These are phyloP conservation scores for Xenoacremonium recifei DNA, from an alignment of 2,329 filamentous ascomycete genomes.

Conservation along the genomic window DNA sequence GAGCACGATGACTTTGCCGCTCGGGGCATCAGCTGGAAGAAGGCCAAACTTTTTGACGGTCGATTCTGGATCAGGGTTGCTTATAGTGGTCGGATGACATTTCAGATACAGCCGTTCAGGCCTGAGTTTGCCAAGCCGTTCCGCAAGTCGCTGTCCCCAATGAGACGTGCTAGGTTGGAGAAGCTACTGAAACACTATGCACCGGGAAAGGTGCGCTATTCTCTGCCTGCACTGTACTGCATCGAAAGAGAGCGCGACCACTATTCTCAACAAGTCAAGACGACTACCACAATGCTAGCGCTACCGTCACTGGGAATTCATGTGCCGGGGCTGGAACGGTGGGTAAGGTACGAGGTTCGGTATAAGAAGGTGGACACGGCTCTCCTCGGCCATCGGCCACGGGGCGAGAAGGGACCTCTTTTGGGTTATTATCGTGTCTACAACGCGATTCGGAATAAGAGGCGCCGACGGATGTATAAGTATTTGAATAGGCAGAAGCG, in stretches of 20 bases:
- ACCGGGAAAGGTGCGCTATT: constrained; percentile 54
- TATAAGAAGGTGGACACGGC: constrained; percentile 49
- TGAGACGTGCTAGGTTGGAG: constrained; percentile 35
- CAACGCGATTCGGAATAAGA: constrained; percentile 11
- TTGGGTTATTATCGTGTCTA: constrained; percentile 10
- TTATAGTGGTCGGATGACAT: constrained; percentile 39
- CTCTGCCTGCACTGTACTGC: constrained; percentile 54
- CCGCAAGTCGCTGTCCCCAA: constrained; percentile 39
- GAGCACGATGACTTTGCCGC: constrained; percentile 5
- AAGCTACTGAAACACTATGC: constrained; percentile 47
- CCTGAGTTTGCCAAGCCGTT: constrained; percentile 46
- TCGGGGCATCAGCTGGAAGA: constrained; percentile 33
- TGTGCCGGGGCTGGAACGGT: constrained; percentile 45
- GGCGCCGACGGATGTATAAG: constrained; percentile 15
- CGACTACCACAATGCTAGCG: constrained; percentile 44
- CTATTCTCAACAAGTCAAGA: constrained; percentile 22
- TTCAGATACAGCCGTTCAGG: constrained; percentile 47
- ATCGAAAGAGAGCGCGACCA: constrained; percentile 32
- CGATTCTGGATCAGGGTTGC: constrained; percentile 59
- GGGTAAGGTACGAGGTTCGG: constrained; percentile 48
- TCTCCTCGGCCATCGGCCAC: constrained; percentile 31
- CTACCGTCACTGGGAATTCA: constrained; percentile 52
- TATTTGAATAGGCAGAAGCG: constrained; percentile 6
- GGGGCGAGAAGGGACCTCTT: constrained; percentile 9
- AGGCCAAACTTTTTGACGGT: constrained; percentile 51